Evolutionary conservation across 1,284 basidiomycete species (phyloP).

Genomic region (Rhodotorula sp.): DNA sequence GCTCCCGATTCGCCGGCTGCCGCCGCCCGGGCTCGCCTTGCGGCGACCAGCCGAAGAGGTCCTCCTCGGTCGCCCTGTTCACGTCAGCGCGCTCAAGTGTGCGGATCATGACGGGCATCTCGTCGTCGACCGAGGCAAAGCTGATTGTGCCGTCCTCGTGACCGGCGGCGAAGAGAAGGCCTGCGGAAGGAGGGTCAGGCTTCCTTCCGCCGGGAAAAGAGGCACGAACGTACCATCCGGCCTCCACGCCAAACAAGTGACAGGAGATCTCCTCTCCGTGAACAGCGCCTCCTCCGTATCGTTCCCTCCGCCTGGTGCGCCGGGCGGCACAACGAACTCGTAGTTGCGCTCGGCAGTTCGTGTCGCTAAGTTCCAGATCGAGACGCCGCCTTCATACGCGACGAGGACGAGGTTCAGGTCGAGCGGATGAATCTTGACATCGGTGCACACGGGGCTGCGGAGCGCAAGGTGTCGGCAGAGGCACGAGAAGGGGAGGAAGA

Average conservation of each 20-base stretch:
- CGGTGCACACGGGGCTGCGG: slow-evolving; percentile 59
- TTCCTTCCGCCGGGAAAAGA: background rate
- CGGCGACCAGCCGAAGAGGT: slow-evolving; percentile 31
- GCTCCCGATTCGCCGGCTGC: slow-evolving; percentile 60
- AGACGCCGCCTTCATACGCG: slow-evolving; percentile 77
- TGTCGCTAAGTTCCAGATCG: slow-evolving; percentile 71
- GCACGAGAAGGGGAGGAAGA: background rate
- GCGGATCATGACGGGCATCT: slow-evolving; percentile 75
- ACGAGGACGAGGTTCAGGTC: slow-evolving; percentile 78
- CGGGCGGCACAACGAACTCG: slow-evolving; percentile 60
- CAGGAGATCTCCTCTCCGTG: slow-evolving; percentile 67
- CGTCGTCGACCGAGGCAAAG: slow-evolving; percentile 82
- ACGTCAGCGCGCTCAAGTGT: slow-evolving; percentile 62
- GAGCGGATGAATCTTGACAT: slow-evolving; percentile 72
- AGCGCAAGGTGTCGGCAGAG: background rate
- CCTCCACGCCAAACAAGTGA: slow-evolving; percentile 71
- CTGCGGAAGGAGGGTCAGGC: background rate
- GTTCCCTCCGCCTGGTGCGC: slow-evolving; percentile 75
- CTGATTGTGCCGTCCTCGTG: slow-evolving; percentile 84
- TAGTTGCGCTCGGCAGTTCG: slow-evolving; percentile 45
- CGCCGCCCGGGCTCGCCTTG: slow-evolving; percentile 17
- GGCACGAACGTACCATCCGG: slow-evolving; percentile 53
- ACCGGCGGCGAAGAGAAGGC: slow-evolving; percentile 61
- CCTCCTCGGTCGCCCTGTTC: slow-evolving; percentile 38
- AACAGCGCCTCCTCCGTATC: slow-evolving; percentile 63